A percentile compares a stretch with the other conserved stretches of the same genome.
Evolutionary conservation across 179 eudicot species (phyloP).

Genomic region (Silene vulgaris): DNA sequence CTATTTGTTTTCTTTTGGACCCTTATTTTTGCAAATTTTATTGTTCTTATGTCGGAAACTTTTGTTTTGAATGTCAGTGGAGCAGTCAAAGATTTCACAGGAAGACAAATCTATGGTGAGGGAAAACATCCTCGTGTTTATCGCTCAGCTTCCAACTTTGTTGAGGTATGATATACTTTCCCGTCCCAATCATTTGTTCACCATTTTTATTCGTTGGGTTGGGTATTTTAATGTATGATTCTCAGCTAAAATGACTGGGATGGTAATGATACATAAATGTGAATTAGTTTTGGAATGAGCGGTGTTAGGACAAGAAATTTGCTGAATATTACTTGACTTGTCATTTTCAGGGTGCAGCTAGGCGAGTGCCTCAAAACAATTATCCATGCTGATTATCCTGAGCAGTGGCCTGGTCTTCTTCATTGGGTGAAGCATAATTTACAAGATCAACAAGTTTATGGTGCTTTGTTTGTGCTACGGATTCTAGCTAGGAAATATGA

Average conservation of each 20-base stretch:
- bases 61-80: conserved; percentile 39
- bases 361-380: conserved; percentile 98
- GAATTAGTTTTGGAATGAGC: background rate
- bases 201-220: background rate
- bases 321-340: background rate
- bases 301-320: background rate
- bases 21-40: background rate
- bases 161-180: conserved; percentile 52
- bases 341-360: conserved; percentile 65
- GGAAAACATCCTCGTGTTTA: conserved; percentile 75
- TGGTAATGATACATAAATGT: background rate
- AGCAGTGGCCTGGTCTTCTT: conserved; percentile 91
- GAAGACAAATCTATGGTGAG: conserved; percentile 79
- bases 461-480: conserved; percentile 85
- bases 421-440: conserved; percentile 93
- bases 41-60: background rate
- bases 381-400: conserved; percentile 90
- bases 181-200: background rate
- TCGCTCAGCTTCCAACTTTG: conserved; percentile 74
- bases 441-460: conserved; percentile 93
- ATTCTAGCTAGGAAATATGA: conserved; percentile 96
- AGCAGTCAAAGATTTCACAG: conserved; percentile 67
- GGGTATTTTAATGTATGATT: background rate
- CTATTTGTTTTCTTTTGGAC: conserved; percentile 1
- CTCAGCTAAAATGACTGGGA: background rate